Conservation (phyloP, 148 eudicot genomes). For the Rhododendron molle region DNA sequence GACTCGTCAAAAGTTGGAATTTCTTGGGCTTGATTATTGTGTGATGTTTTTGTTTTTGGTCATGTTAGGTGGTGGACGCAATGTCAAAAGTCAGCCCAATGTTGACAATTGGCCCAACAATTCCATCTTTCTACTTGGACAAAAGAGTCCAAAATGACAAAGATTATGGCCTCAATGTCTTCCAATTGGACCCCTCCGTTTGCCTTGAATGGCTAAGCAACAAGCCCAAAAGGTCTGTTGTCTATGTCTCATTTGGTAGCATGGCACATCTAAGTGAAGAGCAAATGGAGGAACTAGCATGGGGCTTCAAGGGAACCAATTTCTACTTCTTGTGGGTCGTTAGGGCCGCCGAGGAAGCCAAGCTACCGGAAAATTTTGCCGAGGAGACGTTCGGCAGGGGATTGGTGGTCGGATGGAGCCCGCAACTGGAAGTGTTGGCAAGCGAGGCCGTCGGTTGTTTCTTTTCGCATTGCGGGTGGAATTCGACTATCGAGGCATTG, state of each 20-base stretch:
- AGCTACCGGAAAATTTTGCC: constrained; percentile 15
- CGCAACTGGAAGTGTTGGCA: constrained; percentile 35
- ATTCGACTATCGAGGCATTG: constrained; percentile 35
- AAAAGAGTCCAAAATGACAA: constrained; percentile 19
- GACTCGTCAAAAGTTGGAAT: too few species aligned
- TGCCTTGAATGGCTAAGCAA: constrained; percentile 30
- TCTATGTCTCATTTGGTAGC: constrained; percentile 52
- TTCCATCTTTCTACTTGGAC: constrained; percentile 27
- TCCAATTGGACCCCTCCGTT: constrained; percentile 7
- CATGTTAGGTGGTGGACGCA: constrained; percentile 26
- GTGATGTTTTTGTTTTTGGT: too few species aligned
- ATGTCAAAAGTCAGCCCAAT: constrained; percentile 34
- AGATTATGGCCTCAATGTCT: constrained; percentile 33
- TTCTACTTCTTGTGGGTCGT: constrained; percentile 36
- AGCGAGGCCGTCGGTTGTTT: constrained; percentile 35
- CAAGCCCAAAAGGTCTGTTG: constrained; percentile 37
- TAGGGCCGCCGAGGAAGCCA: constrained; percentile 22
- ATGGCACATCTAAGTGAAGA: constrained; percentile 22
- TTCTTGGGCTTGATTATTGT: too few species aligned
- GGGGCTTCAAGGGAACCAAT: constrained; percentile 20
- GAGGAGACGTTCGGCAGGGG: constrained; percentile 19
- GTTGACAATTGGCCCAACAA: constrained; percentile 46
- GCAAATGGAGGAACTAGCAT: constrained; percentile 44
- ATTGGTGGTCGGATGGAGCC: constrained; percentile 33
- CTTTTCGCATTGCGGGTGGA: constrained; percentile 47